Base-by-base conservation (phyloP, 441 rosid species). In the Macaranga tanarius region DNA sequence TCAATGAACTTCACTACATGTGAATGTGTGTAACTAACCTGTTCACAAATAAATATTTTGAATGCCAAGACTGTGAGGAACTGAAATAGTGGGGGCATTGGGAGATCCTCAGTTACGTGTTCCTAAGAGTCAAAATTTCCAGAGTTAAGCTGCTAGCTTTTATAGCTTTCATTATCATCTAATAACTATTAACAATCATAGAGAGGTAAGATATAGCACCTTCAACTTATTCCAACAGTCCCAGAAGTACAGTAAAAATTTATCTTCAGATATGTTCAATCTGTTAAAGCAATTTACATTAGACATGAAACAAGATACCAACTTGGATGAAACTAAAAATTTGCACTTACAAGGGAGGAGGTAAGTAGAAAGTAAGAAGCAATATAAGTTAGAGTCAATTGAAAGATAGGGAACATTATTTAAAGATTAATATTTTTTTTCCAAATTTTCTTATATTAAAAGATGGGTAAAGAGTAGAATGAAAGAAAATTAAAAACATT, bases 31-130 rank as follows among this genome's bases (percentile, higher is more conserved):
- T 12, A 28, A 71, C 81, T 34, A 78, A 91, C 98, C 97, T 88
- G 86, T 80, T 93, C 97, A 62, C 80, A 66, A 66, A 84, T 77
- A 80, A 93, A 93, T 71, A 93, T 86, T 78, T 88, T 93, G 81
- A 91, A 89, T 51, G 96, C 98, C 84, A 93, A 80, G 52, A 91
- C 80, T 26, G 96, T 86, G 70, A 93, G 93, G 82, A 93, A 93
- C 73, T 90, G 98, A 82, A 93, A 93, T 23, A 91, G 89, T 19
- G 94, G 93, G 74, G 98, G 97, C 98, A 93, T 90, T 34, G 91
- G 92, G 76, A 91, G 74, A 74, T 86, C 93, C 67, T 86, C 91
- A 7, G 87, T 80, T 77, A 84, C 75, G n/a, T 86, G 84, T 81
- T 85, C 95, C 98, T 93, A 88, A 72, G 84, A 79, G 81, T 10